Evolutionary conservation across 1,139 yeast genomes (phyloP).

Genomic region (Blastobotrys ciferrii): DNA sequence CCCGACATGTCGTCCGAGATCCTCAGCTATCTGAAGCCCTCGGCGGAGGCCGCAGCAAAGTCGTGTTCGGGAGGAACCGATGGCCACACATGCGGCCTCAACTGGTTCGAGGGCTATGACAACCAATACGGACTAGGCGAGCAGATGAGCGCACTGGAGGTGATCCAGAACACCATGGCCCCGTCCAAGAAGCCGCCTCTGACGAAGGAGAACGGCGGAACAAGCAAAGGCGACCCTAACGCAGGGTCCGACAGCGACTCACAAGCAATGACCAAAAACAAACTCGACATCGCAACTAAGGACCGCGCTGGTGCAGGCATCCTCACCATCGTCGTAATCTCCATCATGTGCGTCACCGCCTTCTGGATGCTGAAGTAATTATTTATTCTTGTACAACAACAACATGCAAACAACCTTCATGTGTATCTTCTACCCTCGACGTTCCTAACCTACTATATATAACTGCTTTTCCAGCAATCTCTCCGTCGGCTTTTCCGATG

Average conservation of each 20-base stretch:
- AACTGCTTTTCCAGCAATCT: no score
- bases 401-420: no score
- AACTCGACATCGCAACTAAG: slow-evolving; percentile 38
- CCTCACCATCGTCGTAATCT: slow-evolving; percentile 60
- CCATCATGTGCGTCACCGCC: neutral
- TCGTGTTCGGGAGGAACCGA: slow-evolving; percentile 86
- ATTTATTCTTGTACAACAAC: neutral
- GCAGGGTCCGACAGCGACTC: slow-evolving; percentile 35
- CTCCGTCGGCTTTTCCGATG: no score
- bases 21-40: slow-evolving; percentile 50
- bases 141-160: slow-evolving; percentile 85
- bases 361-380: slow-evolving; percentile 2
- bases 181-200: slow-evolving; percentile 54
- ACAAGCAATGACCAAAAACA: slow-evolving; percentile 22
- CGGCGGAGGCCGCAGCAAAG: slow-evolving; percentile 77
- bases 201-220: slow-evolving; percentile 50
- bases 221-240: slow-evolving; percentile 39
- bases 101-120: slow-evolving; percentile 84
- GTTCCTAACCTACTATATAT: no score
- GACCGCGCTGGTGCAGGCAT: slow-evolving; percentile 89
- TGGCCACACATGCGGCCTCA: slow-evolving; percentile 84
- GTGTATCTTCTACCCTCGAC: no score
- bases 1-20: slow-evolving; percentile 61
- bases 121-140: slow-evolving; percentile 86
- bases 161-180: slow-evolving; percentile 62